These are phyloP conservation scores for Pharnaceum exiguum DNA, from an alignment of 148 eudicot species.

Conservation along the genomic window DNA sequence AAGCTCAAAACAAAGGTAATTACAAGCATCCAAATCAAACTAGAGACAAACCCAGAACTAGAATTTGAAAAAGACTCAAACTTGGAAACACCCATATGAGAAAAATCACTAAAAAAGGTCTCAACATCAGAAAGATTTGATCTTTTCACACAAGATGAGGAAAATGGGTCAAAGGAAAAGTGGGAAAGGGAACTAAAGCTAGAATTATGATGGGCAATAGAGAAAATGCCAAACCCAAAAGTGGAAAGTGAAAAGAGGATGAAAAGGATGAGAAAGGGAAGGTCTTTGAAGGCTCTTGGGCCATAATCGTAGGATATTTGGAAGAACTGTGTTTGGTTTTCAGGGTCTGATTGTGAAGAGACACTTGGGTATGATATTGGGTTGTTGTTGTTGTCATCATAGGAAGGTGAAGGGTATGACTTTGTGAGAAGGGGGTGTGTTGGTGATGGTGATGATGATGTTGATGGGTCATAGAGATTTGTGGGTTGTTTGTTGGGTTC, in stretches of 20 bases:
- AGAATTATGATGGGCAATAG: constrained; percentile 55
- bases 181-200: constrained; percentile 43
- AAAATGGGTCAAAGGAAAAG: constrained; percentile 37
- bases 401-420: constrained; percentile 41
- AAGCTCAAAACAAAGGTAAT: constrained; percentile 66
- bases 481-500: constrained; percentile 42
- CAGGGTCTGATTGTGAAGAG: constrained; percentile 34
- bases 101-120: not conserved
- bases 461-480: constrained; percentile 26
- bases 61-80: constrained; percentile 5
- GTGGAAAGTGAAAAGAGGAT: constrained; percentile 49
- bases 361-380: constrained; percentile 13
- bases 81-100: constrained; percentile 3
- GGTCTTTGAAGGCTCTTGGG: constrained; percentile 66
- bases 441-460: constrained; percentile 41
- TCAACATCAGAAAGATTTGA: constrained; percentile 20
- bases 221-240: constrained; percentile 77
- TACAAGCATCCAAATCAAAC: constrained; percentile 71
- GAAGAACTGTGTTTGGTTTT: constrained; percentile 47
- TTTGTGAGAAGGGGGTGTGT: constrained; percentile 67
- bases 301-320: constrained; percentile 67
- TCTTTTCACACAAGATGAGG: constrained; percentile 45
- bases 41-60: constrained; percentile 25
- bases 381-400: constrained; percentile 31
- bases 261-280: constrained; percentile 69